Conservation (phyloP, 495 filamentous ascomycete genomes). For the Trypethelium eluteriae region DNA sequence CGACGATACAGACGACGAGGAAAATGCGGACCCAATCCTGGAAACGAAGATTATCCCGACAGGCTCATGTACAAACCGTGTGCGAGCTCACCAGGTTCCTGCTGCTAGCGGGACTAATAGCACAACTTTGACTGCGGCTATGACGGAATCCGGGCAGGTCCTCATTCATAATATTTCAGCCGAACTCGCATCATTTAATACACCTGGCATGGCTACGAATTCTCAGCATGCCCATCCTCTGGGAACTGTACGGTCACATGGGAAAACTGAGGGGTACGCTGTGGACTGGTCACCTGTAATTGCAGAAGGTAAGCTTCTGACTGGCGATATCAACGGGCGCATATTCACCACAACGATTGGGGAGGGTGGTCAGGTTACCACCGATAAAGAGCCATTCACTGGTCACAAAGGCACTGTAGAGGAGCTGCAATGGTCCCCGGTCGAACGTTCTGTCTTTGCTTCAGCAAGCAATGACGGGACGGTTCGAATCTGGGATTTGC, state of each 20-base stretch:
- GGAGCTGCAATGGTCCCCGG: constrained; percentile 93
- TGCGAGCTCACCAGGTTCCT: constrained; percentile 71
- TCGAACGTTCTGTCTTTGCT: constrained; percentile 83
- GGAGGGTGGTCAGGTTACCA: constrained; percentile 79
- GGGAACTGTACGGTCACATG: constrained; percentile 81
- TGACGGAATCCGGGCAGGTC: constrained; percentile 80
- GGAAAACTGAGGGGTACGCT: constrained; percentile 77
- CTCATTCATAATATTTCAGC: constrained; percentile 89
- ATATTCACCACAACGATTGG: constrained; percentile 83
- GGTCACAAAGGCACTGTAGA: constrained; percentile 82
- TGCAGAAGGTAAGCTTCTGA: constrained; percentile 71
- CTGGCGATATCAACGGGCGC: constrained; percentile 80
- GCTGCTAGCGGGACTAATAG: constrained; percentile 51
- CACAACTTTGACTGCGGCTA: constrained; percentile 74
- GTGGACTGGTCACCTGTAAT: constrained; percentile 85
- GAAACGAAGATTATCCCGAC: constrained; percentile 84
- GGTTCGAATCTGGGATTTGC: constrained; percentile 90
- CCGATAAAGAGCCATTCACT: constrained; percentile 67
- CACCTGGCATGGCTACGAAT: constrained; percentile 69
- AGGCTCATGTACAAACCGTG: constrained; percentile 81
- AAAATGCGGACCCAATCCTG: constrained; percentile 79
- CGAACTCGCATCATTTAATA: constrained; percentile 79
- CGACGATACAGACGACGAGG: constrained; percentile 68
- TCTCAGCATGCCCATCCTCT: constrained; percentile 78
- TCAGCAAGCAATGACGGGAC: constrained; percentile 89